Percentiles rank a stretch among this genome's conserved stretches.
phyloP scores from a whole-genome alignment of 768 basidiomycete genomes.

The Xerocomellus intermedius region DNA sequence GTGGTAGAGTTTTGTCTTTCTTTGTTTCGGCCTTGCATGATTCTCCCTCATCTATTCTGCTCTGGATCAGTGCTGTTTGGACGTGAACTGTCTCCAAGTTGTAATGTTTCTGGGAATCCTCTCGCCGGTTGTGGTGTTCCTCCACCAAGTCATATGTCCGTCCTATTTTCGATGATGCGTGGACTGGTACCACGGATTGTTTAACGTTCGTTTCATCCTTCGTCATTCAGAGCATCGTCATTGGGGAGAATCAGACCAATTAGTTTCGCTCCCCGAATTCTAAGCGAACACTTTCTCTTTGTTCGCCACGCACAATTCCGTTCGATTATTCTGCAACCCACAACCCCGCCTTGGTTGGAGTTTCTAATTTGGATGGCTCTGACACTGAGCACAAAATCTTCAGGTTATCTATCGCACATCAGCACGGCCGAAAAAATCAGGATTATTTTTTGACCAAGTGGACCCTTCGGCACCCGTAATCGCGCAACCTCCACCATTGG shows the following conservation, averaged over 20 bases:
- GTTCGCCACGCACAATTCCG: not conserved
- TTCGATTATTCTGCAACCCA: slow-evolving; percentile 5
- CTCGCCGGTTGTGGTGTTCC: not conserved
- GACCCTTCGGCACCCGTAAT: not conserved
- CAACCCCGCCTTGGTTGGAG: not conserved
- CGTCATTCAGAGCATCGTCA: slow-evolving; percentile 1
- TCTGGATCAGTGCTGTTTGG: slow-evolving; percentile 6
- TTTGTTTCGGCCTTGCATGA: not conserved
- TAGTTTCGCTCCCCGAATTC: slow-evolving; percentile 1
- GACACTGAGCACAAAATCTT: not conserved
- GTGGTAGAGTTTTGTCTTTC: slow-evolving; percentile 14
- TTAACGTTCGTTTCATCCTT: slow-evolving; percentile 8
- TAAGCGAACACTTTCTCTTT: not conserved
- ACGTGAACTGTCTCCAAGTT: not conserved
- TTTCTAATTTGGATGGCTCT: slow-evolving; percentile 5
- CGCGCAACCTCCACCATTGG: not conserved
- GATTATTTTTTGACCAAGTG: not conserved
- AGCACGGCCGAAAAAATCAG: not conserved
- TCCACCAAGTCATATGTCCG: not conserved
- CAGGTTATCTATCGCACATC: slow-evolving; percentile 3
- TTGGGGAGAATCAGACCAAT: not conserved
- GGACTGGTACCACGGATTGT: not conserved
- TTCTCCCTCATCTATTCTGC: slow-evolving; percentile 6
- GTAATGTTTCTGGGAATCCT: not conserved
- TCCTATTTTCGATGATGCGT: slow-evolving; percentile 3